These are phyloP conservation scores for Rosa chinensis DNA, from an alignment of 306 rosid species.

Conservation along the genomic window DNA sequence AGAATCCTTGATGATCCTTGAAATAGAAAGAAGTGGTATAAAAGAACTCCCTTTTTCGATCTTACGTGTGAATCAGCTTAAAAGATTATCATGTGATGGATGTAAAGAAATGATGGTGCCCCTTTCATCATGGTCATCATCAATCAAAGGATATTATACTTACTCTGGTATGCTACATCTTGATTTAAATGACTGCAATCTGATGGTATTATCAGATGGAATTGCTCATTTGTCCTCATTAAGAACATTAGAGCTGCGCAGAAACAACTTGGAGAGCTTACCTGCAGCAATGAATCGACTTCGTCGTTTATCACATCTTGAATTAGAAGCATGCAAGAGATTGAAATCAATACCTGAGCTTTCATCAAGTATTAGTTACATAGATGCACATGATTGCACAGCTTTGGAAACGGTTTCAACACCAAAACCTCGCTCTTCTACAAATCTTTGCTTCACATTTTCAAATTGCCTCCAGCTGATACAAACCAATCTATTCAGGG, in stretches of 20 bases:
- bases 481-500: not conserved
- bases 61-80: not conserved
- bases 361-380: not conserved
- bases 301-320: not conserved
- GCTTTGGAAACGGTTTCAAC: not conserved
- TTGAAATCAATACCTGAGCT: not conserved
- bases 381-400: slow-evolving; percentile 1
- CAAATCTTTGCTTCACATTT: not conserved
- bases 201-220: not conserved
- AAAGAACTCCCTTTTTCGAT: not conserved
- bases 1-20: not conserved
- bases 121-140: not conserved
- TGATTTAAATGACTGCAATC: not conserved
- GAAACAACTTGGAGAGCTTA: not conserved
- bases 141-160: not conserved
- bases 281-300: not conserved
- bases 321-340: not conserved
- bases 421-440: not conserved
- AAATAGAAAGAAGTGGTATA: slow-evolving; percentile 1
- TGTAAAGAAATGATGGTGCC: not conserved
- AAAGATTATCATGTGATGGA: not conserved
- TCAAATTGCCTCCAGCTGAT: not conserved
- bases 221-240: not conserved
- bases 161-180: not conserved
- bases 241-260: not conserved